Base-by-base conservation (phyloP, 2,329 filamentous ascomycete genomes). In the Tympanopsis confertula region DNA sequence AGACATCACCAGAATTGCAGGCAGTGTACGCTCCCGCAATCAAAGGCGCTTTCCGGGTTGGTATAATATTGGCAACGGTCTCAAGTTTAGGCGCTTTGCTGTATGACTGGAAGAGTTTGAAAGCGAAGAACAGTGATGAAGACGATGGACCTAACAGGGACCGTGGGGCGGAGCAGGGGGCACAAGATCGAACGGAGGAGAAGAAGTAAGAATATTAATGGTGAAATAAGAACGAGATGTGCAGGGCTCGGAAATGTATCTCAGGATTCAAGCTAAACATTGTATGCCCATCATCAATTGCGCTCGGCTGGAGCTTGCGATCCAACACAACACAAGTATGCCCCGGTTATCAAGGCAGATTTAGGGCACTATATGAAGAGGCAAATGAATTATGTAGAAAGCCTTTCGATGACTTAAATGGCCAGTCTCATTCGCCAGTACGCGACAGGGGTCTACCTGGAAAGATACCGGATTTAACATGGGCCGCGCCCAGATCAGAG, bases 41-140 rank as follows among this genome's bases (percentile, higher is more conserved):
- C 35, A 37, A 37, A 28, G 35, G 24, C 19, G 35, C 35, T 26
- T 20, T 37, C 10, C 35, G 35, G 19, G 18, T 37, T 37, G 35
- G 35, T 17, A 17, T 37, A 12, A 37, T 37, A 37, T 20, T 37
- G 14, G 35, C 35, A 37, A 37, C 35, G 13, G 19, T 37, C 35
- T 37, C 35, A 5, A 37, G 35, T 28, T 7, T 37, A 37, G 35
- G 35, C 14, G 35, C 35, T 24, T 4, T 37, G 35, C 19, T 37
- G 35, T 37, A 37, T 20, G 35, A 37, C 14, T 37, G 35, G 35
- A 37, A 37, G 15, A 37, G 35, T 28, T 20, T 37, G 35, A 37
- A 37, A 14, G 5, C 35, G 12, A 37, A 37, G 35, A 17, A 14
- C 19, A 20, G 24, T 37, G 15, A 37, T 37, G 35, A 15, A 26